Evolutionary conservation across 164 flowering plant species (phyloP), one percentile per base, ranked within the genome.

Genomic region (Akebia trifoliata): DNA sequence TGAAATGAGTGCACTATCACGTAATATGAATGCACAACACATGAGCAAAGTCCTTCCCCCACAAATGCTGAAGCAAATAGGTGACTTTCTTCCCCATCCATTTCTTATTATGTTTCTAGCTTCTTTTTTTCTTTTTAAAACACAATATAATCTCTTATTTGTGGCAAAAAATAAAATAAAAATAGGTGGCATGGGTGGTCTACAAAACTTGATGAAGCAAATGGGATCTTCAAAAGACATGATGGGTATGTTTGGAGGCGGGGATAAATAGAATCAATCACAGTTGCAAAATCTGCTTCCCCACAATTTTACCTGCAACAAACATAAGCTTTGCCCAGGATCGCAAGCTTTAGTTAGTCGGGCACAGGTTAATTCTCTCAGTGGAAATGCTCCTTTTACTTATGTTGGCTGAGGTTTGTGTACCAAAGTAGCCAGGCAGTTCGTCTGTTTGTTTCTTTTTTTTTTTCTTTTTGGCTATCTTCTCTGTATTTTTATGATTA

Each of bases 31-130:
- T 69, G 97, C 97, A 29, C 95, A 87, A 53, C 89, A 86, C 60
- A 87, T 94, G 97, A 82, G 96, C 73, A 87, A 85, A 73, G 93
- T 83, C 58, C 91, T 94, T 56, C 97, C 97, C 6, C 97, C 93
- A 12, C 79, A 80, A 51, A 88, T 94, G 93, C 76, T 94, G 60
- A 93, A 84, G 72, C 99, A 94, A 72, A 84, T 94, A 35, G 99
- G 64, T 61, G 35, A 34, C 32, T 25, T 59, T 22, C 17, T 22
- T 8, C 20, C 21, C 45, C 25, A 2, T 7, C 20, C 50, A 24
- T 18, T 35, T 8, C 8, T 47, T 24, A 25, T 2, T 12, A n/a
- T 0, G 24, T 18, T 11, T 1, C 10, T 9, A 4, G 14, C 7
- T 50, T 9, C 36, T 50, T 43, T 5, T n/a, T n/a, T 9, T n/a